These are phyloP conservation scores for Cyclocybe aegerita DNA, from an alignment of 768 basidiomycete species.

Conservation along the genomic window DNA sequence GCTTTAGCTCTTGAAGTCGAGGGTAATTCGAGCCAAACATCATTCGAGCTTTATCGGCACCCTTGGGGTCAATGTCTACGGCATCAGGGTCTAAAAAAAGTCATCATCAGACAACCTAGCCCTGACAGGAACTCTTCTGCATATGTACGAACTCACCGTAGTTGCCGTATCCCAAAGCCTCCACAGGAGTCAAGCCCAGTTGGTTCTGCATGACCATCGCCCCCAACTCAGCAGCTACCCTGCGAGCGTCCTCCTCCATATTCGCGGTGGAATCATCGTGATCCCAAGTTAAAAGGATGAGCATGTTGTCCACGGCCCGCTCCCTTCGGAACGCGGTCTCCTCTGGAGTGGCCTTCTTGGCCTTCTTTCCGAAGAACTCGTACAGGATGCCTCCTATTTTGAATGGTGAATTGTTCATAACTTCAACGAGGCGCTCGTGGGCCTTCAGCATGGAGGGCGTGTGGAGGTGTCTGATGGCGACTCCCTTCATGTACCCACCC, in stretches of 20 bases:
- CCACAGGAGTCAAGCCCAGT: conserved; percentile 22
- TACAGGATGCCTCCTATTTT: conserved; percentile 25
- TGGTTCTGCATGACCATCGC: conserved; percentile 28
- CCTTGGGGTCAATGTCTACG: not conserved
- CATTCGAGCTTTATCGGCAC: conserved; percentile 24
- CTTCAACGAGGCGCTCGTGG: conserved; percentile 26
- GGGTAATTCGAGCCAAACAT: conserved; percentile 41
- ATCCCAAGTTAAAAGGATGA: conserved; percentile 34
- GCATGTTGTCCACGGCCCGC: conserved; percentile 26
- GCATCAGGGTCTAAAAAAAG: conserved; percentile 17
- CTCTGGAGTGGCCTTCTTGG: conserved; percentile 31
- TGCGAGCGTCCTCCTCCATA: conserved; percentile 28
- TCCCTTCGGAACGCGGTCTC: conserved; percentile 42
- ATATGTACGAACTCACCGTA: conserved; percentile 33
- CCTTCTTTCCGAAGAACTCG: conserved; percentile 42
- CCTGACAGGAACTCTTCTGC: not conserved
- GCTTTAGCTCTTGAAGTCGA: conserved; percentile 39
- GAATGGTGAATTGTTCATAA: conserved; percentile 26
- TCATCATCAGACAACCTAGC: not conserved
- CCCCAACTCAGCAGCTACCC: conserved; percentile 27
- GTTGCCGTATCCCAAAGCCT: conserved; percentile 42
- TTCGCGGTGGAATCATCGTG: conserved; percentile 13
- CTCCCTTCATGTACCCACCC: conserved; percentile 43
- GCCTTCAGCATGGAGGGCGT: conserved; percentile 24
- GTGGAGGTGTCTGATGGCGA: conserved; percentile 28